Conservation (phyloP, 352 stramenopile species). For the Phytophthora pinifolia region DNA sequence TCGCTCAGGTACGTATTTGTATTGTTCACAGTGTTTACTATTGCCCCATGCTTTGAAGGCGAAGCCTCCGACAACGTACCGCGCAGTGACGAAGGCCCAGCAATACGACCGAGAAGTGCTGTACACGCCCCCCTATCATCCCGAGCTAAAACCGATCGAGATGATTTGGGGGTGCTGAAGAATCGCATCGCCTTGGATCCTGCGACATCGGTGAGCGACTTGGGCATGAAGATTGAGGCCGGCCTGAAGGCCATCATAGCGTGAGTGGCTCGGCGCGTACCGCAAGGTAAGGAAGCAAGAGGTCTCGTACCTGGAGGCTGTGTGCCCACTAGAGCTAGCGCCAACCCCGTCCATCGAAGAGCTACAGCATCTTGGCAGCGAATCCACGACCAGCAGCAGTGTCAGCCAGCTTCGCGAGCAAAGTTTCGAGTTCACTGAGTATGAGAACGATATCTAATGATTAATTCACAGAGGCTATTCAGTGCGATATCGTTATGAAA, state of each 20-base stretch:
- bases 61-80: background rate
- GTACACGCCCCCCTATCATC: constrained; percentile 3
- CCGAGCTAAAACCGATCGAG: constrained; percentile 2
- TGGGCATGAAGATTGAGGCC: background rate
- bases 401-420: too few relatives aligned
- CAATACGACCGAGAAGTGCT: background rate
- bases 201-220: background rate
- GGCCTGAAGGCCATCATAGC: background rate
- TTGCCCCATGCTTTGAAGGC: background rate
- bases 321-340: too few relatives aligned
- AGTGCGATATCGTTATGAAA: too few relatives aligned
- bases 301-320: background rate
- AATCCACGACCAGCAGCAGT: too few relatives aligned
- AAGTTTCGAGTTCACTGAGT: too few relatives aligned
- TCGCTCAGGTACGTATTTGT: too few relatives aligned
- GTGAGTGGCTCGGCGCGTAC: background rate
- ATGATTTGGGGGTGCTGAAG: constrained; percentile 4
- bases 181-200: background rate
- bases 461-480: too few relatives aligned
- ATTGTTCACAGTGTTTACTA: too few relatives aligned
- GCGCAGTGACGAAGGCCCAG: background rate
- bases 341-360: too few relatives aligned
- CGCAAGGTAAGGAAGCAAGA: constrained; percentile 1
- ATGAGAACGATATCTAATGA: too few relatives aligned
- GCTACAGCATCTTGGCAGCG: too few relatives aligned